These are phyloP conservation scores for Pythium rishiriense DNA, from an alignment of 352 stramenopile species.

Conservation along the genomic window DNA sequence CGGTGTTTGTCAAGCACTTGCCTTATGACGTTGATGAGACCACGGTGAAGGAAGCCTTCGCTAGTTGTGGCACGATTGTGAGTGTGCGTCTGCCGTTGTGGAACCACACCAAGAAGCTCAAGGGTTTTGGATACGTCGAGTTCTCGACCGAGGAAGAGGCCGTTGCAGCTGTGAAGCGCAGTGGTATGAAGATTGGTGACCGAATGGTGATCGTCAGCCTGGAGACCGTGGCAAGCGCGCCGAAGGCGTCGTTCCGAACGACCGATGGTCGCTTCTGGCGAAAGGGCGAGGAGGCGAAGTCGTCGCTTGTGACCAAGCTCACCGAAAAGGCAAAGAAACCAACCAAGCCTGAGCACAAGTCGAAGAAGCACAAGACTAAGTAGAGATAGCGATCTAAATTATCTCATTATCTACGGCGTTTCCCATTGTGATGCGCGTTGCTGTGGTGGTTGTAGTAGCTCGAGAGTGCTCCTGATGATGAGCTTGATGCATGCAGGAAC, in stretches of 20 bases:
- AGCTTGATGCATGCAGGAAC: no score
- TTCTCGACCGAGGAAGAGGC: slow-evolving; percentile 82
- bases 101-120: slow-evolving; percentile 93
- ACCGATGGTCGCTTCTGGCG: slow-evolving; percentile 85
- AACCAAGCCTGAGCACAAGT: slow-evolving; percentile 17
- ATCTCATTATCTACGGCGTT: slow-evolving; percentile 8
- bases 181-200: slow-evolving; percentile 85
- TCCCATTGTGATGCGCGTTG: not conserved
- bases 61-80: slow-evolving; percentile 85
- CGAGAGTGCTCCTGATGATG: no score
- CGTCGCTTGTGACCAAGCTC: slow-evolving; percentile 77
- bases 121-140: slow-evolving; percentile 96
- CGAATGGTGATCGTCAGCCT: slow-evolving; percentile 93
- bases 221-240: slow-evolving; percentile 81
- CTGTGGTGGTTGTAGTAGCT: no score
- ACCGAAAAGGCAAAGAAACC: slow-evolving; percentile 55
- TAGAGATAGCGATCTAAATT: slow-evolving; percentile 22
- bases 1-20: slow-evolving; percentile 86
- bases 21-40: slow-evolving; percentile 89
- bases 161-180: slow-evolving; percentile 63
- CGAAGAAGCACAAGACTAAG: slow-evolving; percentile 22
- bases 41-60: slow-evolving; percentile 82
- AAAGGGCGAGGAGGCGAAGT: slow-evolving; percentile 87
- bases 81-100: slow-evolving; percentile 93
- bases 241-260: slow-evolving; percentile 91